Conservation (phyloP, 495 filamentous ascomycete species). For the Podospora australis region DNA sequence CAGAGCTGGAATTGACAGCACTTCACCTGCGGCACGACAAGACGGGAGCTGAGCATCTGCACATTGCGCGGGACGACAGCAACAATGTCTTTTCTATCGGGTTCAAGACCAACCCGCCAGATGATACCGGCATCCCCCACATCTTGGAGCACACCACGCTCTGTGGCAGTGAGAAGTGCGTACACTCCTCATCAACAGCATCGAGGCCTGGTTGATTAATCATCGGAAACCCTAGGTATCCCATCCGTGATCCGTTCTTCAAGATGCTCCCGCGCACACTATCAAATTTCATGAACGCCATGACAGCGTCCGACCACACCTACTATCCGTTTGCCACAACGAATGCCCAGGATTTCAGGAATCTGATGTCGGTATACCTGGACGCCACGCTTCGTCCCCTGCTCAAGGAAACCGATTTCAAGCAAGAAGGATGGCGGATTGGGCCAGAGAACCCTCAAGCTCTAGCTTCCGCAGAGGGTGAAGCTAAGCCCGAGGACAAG, state of each 20-base stretch:
- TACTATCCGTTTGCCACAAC: conserved; percentile 97
- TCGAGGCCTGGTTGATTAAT: conserved; percentile 4
- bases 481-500: conserved; percentile 37
- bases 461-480: conserved; percentile 34
- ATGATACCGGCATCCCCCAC: conserved; percentile 93
- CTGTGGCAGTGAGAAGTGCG: conserved; percentile 92
- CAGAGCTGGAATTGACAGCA: conserved; percentile 88
- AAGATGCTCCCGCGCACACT: conserved; percentile 98
- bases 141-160: conserved; percentile 96
- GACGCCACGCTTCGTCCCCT: conserved; percentile 89
- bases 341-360: conserved; percentile 91
- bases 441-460: conserved; percentile 80
- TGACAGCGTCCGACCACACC: conserved; percentile 94
- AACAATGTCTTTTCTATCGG: conserved; percentile 99
- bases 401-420: conserved; percentile 83
- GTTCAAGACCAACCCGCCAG: conserved; percentile 97
- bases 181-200: neutral
- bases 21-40: conserved; percentile 84
- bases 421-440: conserved; percentile 93
- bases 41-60: conserved; percentile 91
- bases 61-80: conserved; percentile 87
- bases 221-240: conserved; percentile 56
- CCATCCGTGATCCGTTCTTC: conserved; percentile 96
- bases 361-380: conserved; percentile 92
- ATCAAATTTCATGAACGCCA: conserved; percentile 99